phyloP scores from a whole-genome alignment of 257 asterid genomes.

The Lycium ferocissimum region DNA sequence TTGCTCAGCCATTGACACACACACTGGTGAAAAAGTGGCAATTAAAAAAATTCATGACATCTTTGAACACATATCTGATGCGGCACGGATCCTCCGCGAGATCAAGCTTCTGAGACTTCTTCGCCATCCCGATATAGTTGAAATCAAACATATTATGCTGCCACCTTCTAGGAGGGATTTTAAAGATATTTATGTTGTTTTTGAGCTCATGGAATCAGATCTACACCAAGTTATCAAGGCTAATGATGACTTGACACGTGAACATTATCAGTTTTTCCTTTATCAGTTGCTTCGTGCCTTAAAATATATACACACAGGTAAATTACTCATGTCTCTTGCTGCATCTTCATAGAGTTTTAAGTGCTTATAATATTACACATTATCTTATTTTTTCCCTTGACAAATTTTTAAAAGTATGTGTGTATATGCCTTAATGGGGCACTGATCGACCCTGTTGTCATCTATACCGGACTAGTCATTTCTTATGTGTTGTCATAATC shows the following conservation, averaged over 20 bases:
- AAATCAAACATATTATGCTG: slow-evolving; percentile 88
- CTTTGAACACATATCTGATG: slow-evolving; percentile 88
- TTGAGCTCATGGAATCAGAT: slow-evolving; percentile 96
- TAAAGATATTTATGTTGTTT: slow-evolving; percentile 88
- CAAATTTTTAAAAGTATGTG: neutral
- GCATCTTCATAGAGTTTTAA: slow-evolving; percentile 1
- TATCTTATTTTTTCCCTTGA: neutral
- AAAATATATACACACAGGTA: slow-evolving; percentile 90
- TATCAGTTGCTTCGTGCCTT: slow-evolving; percentile 91
- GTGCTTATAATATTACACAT: neutral
- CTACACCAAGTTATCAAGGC: slow-evolving; percentile 97
- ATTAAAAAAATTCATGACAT: slow-evolving; percentile 87
- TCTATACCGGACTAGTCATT: slow-evolving; percentile 29
- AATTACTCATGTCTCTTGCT: neutral
- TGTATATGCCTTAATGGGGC: neutral
- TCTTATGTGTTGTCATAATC: slow-evolving; percentile 33
- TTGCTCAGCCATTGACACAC: slow-evolving; percentile 85
- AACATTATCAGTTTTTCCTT: slow-evolving; percentile 86
- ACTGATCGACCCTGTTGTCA: neutral
- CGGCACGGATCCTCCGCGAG: slow-evolving; percentile 92
- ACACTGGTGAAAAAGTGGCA: slow-evolving; percentile 87
- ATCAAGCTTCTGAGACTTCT: slow-evolving; percentile 89
- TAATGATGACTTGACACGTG: slow-evolving; percentile 91
- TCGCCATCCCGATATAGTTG: slow-evolving; percentile 94
- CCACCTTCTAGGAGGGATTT: slow-evolving; percentile 93